Base-by-base conservation (phyloP, 2,329 filamentous ascomycete genomes). In the Geoglossum cookeanum region DNA sequence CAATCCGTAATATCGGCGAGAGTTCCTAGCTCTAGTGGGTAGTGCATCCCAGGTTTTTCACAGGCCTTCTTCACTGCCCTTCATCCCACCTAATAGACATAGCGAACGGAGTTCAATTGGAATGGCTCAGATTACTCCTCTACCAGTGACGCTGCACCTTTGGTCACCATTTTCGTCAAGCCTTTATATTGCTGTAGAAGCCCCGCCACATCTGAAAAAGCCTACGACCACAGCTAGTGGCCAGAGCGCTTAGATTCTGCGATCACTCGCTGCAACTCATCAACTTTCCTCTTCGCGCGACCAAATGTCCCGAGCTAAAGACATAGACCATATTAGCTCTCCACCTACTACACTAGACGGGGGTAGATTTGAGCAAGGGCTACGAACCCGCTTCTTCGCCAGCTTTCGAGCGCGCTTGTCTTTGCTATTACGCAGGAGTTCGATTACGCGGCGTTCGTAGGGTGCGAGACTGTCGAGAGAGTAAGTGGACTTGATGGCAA, bases 351-450 rank as follows among this genome's bases (percentile, higher is more conserved):
- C 8, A n/a, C 17, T 5, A 13, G 17, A 3, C 27, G 9, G 15
- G 15, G 1, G 45, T 17, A 58, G 33, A 58, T 37, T 17, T 17
- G 37, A 45, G 7, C 33, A 55, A 17, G 15, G 44, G 33, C 22
- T 32, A 81, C 85, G 66, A 81, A 91, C 86, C 75, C 91, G 84
- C 87, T 94, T 96, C 90, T 97, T 97, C 70, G 91, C 91, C 71
- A 96, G 87, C 85, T 96, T 96, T 68, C 91, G 83, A 70, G 91
- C 91, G 76, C 91, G 88, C 87, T 97, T 97, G 78, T 98, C 92
- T 80, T 94, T 94, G 79, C 81, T 85, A 86, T 98, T 98, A 70
- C 92, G 88, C 76, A 98, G 85, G 73, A 98, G 79, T 83, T 98
- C 92, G 72, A 98, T 94, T 68, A 98, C 87, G 72, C 92, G 89